A percentile compares a stretch with the other conserved stretches of the same genome.
Evolutionary conservation across 2,329 filamentous ascomycete genomes (phyloP).

Genomic region (Trichophaea hybrida): DNA sequence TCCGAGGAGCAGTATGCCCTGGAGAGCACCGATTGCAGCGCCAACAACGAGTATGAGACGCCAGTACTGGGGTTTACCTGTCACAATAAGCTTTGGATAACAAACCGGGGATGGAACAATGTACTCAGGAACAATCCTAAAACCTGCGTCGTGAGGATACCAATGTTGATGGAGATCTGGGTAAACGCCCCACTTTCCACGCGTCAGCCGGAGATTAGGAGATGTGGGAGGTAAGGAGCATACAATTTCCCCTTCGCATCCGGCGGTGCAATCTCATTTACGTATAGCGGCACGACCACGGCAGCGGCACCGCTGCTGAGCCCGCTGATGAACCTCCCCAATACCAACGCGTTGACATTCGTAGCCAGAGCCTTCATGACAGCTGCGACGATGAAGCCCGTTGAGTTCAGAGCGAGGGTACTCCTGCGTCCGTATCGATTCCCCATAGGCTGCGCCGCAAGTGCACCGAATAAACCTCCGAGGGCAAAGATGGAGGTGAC

Average conservation of each 20-base stretch:
- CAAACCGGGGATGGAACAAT: background rate
- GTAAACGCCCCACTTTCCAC: conserved; percentile 49
- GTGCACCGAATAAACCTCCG: conserved; percentile 71
- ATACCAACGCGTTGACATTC: conserved; percentile 50
- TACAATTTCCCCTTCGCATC: conserved; percentile 60
- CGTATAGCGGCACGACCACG: conserved; percentile 87
- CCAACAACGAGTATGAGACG: conserved; percentile 66
- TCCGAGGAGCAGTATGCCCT: conserved; percentile 57
- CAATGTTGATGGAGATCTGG: conserved; percentile 84
- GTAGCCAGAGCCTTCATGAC: conserved; percentile 57
- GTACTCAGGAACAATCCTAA: conserved; percentile 72
- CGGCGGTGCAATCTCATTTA: conserved; percentile 76
- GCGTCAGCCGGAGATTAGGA: background rate
- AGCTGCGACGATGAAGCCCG: conserved; percentile 64
- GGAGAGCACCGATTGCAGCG: conserved; percentile 50
- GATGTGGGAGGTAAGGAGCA: conserved; percentile 9
- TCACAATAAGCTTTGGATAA: background rate
- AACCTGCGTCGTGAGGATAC: conserved; percentile 69
- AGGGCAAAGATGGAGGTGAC: conserved; percentile 84
- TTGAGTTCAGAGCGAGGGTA: conserved; percentile 61
- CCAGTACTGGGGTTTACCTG: conserved; percentile 55
- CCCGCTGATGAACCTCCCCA: conserved; percentile 68
- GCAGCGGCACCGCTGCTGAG: conserved; percentile 76
- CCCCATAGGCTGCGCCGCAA: conserved; percentile 65
- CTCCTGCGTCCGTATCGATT: conserved; percentile 60